Evolutionary conservation across 768 basidiomycete species (phyloP).

Genomic region (Suillus subluteus): DNA sequence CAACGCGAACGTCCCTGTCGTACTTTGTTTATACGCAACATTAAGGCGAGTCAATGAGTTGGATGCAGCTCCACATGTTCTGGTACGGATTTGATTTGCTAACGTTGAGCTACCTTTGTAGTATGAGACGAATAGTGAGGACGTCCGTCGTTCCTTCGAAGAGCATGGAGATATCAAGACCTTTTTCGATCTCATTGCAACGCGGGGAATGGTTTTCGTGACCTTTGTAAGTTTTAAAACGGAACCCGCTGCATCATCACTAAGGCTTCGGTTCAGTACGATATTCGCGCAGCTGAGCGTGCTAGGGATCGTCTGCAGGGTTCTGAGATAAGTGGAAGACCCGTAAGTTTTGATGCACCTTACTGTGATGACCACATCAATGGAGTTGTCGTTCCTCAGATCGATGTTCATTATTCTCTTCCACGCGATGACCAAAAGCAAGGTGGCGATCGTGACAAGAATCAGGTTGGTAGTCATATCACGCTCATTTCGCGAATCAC

Average conservation of each 20-base stretch:
- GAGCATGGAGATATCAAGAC: conserved; percentile 96
- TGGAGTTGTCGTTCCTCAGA: conserved; percentile 50
- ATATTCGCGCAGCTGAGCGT: conserved; percentile 89
- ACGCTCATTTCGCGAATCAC: background rate
- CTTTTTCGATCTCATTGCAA: conserved; percentile 93
- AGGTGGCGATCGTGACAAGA: conserved; percentile 71
- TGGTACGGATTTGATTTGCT: conserved; percentile 17
- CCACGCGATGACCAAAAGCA: conserved; percentile 84
- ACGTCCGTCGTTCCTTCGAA: conserved; percentile 85
- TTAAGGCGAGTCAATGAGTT: conserved; percentile 76
- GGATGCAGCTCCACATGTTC: conserved; percentile 14
- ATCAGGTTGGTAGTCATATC: conserved; percentile 62
- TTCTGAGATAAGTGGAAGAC: conserved; percentile 83
- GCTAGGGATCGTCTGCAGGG: conserved; percentile 92
- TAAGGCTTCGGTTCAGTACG: conserved; percentile 62
- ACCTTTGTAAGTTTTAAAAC: conserved; percentile 81
- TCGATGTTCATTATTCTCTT: conserved; percentile 97
- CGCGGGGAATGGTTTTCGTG: conserved; percentile 98
- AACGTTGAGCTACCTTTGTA: conserved; percentile 36
- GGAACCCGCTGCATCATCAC: conserved; percentile 1
- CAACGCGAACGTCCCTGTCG: conserved; percentile 94
- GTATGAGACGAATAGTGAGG: conserved; percentile 90
- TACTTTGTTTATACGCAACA: conserved; percentile 96
- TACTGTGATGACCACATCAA: conserved; percentile 6
- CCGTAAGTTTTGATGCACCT: conserved; percentile 59